Conservation (phyloP, 2,329 filamentous ascomycete species). For the Grosmannia huntii region DNA sequence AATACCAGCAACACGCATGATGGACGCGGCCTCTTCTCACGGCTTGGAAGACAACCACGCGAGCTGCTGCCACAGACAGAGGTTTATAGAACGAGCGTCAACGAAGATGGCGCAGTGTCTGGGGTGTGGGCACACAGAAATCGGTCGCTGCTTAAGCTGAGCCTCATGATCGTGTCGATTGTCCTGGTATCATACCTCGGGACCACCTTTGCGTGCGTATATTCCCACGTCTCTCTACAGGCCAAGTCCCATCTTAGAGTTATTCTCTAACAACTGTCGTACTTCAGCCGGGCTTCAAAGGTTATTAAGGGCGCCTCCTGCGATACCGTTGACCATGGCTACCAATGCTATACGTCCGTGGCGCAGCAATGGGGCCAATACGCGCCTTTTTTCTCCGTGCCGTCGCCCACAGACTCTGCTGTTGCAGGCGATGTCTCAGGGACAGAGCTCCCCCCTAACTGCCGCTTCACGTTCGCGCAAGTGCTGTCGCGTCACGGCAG, state of each 20-base stretch:
- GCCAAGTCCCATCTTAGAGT: background rate
- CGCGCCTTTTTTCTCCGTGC: constrained; percentile 68
- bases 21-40: background rate
- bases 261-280: background rate
- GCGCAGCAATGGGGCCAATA: constrained; percentile 77
- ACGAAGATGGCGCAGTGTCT: background rate
- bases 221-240: background rate
- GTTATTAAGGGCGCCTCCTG: constrained; percentile 21
- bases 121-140: constrained; percentile 3
- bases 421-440: background rate
- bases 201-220: constrained; percentile 15
- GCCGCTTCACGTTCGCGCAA: constrained; percentile 66
- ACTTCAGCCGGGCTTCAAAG: background rate
- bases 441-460: constrained; percentile 47
- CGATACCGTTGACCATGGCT: constrained; percentile 42
- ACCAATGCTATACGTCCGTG: constrained; percentile 47
- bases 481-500: constrained; percentile 76
- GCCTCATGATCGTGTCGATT: constrained; percentile 12
- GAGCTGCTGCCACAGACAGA: background rate
- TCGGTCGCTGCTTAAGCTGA: constrained; percentile 12
- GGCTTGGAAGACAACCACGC: background rate
- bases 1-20: background rate
- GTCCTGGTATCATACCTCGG: constrained; percentile 13
- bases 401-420: constrained; percentile 44
- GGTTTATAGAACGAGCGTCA: background rate